These are phyloP conservation scores for Aspergillus versicolor DNA, from an alignment of 2,329 filamentous ascomycete genomes.

Conservation along the genomic window DNA sequence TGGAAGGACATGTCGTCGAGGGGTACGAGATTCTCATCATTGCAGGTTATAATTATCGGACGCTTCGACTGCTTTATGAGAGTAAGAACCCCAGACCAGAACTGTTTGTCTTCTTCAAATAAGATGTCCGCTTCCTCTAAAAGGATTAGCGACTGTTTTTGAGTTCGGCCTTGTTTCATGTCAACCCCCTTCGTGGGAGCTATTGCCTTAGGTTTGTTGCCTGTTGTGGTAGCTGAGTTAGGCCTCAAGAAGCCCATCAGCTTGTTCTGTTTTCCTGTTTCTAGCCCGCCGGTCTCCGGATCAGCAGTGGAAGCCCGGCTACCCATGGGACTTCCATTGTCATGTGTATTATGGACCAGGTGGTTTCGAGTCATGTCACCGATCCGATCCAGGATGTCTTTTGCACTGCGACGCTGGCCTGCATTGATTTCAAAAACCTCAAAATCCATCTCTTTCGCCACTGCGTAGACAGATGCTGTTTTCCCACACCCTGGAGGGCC, in stretches of 20 bases:
- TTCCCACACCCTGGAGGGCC: slow-evolving; percentile 90
- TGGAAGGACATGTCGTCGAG: slow-evolving; percentile 73
- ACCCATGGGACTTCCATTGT: slow-evolving; percentile 25
- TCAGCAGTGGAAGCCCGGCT: slow-evolving; percentile 31
- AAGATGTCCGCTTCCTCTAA: slow-evolving; percentile 92
- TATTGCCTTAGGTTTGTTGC: slow-evolving; percentile 19
- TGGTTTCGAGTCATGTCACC: slow-evolving; percentile 98
- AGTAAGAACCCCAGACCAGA: slow-evolving; percentile 79
- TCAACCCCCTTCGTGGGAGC: slow-evolving; percentile 23
- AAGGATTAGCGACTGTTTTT: slow-evolving; percentile 92
- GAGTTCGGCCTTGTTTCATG: slow-evolving; percentile 47
- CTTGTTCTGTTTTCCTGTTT: slow-evolving; percentile 71
- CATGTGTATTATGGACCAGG: slow-evolving; percentile 63
- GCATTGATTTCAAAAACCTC: slow-evolving; percentile 95
- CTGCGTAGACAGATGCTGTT: slow-evolving; percentile 86
- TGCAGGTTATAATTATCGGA: slow-evolving; percentile 94
- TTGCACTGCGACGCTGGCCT: slow-evolving; percentile 77
- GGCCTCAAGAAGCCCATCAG: slow-evolving; percentile 79
- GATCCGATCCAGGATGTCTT: slow-evolving; percentile 85
- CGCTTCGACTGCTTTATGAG: slow-evolving; percentile 83
- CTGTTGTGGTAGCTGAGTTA: slow-evolving; percentile 38
- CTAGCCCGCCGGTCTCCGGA: slow-evolving; percentile 57
- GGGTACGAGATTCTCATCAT: slow-evolving; percentile 80
- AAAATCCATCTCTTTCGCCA: slow-evolving; percentile 86
- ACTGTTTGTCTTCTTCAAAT: slow-evolving; percentile 93